Evolutionary conservation across 352 stramenopile genomes (phyloP), one percentile per base, ranked within the genome.

Genomic region (Globisporangium paroecandrum): DNA sequence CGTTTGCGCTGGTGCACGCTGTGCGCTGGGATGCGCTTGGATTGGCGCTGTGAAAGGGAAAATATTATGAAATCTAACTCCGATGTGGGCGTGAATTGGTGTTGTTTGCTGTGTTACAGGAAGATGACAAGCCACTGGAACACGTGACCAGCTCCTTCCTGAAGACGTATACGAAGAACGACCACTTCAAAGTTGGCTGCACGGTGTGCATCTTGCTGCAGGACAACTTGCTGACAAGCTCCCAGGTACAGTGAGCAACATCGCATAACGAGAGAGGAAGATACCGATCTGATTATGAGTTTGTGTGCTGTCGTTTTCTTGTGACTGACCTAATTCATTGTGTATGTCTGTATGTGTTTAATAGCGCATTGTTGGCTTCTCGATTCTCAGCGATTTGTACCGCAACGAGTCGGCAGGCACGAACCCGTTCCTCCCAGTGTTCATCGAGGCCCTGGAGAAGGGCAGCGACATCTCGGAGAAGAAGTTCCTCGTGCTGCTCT

Each of bases 141-240:
- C 78, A 89, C 65, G 87, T 95, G 27, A 66, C 73, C 10, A 83
- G 73, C 55, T 72, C 85, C 58, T 94, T 94, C 68, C 66, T 86
- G 61, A 81, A 82, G 49, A 91, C 87, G 9, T 95, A 93, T 72
- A 92, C 81, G 56, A 95, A 95, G 73, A 95, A 92, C 64, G 87
- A 94, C 73, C 87, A 95, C 72, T 95, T 95, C 70, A 93, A 94
- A 89, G 82, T 95, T 58, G 91, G 91, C 69, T 97, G 89, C 77
- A 93, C 86, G 46, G 83, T 97, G 66, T 96, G 85, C 75, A 93
- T 96, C 69, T 61, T 97, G 71, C 71, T 97, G 18, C 81, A 93
- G 66, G 91, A 97, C 77, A 97, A 97, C 54, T 72, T 97, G 66
- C 85, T 97, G 56, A 97, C 89, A 15, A 90, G 86, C 65, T 90